phyloP scores from a whole-genome alignment of 164 flowering plant species.

The Annona cherimola region DNA sequence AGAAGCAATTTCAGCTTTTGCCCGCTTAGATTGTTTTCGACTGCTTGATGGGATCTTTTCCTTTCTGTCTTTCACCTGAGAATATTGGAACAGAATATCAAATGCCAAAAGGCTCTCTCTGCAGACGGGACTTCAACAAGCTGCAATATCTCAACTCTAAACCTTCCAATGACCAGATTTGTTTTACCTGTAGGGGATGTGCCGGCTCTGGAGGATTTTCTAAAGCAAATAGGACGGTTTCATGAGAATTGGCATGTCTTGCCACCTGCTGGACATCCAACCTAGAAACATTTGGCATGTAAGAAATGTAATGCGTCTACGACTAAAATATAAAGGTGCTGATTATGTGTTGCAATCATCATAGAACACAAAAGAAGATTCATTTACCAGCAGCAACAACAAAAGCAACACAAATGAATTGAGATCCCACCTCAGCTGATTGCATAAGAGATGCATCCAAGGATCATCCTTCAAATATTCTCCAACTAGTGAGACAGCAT shows the following conservation, averaged over 20 bases:
- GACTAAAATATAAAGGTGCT: neutral
- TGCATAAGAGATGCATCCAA: slow-evolving; percentile 71
- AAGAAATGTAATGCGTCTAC: neutral
- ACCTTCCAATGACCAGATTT: neutral
- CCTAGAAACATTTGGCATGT: slow-evolving; percentile 30
- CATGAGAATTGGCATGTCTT: slow-evolving; percentile 18
- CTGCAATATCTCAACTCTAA: too few species aligned
- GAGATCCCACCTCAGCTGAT: slow-evolving; percentile 48
- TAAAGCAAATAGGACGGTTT: slow-evolving; percentile 13
- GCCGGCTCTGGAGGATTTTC: slow-evolving; percentile 29
- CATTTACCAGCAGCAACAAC: neutral
- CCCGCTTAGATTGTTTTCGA: slow-evolving; percentile 53
- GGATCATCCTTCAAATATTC: slow-evolving; percentile 84
- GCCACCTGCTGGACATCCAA: slow-evolving; percentile 35
- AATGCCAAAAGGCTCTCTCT: neutral
- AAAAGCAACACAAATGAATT: neutral
- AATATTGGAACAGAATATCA: neutral
- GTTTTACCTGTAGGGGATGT: slow-evolving; percentile 29
- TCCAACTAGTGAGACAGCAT: slow-evolving; percentile 63
- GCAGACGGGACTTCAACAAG: neutral
- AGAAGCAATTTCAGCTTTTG: slow-evolving; percentile 61
- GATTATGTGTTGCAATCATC: neutral
- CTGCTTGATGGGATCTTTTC: slow-evolving; percentile 33
- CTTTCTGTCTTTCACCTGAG: slow-evolving; percentile 38
- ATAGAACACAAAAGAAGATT: neutral